Percentiles rank a stretch among this genome's conserved stretches.
These are phyloP conservation scores for Trichosporon faecale DNA, from an alignment of 1,284 basidiomycete species.

Conservation along the genomic window DNA sequence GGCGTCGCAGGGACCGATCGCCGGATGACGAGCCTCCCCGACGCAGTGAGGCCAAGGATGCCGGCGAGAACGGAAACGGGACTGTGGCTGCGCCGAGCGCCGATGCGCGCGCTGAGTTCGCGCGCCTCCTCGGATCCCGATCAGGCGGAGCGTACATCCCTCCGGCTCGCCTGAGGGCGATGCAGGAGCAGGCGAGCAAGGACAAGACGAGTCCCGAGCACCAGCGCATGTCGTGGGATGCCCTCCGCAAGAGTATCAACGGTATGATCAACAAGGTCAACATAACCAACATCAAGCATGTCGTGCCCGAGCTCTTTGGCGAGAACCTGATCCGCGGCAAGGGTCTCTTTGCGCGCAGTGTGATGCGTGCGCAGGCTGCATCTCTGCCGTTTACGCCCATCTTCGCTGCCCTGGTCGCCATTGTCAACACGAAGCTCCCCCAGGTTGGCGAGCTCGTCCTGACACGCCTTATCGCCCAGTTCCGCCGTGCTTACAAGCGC, in stretches of 20 bases:
- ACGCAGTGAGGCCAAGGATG: conserved; percentile 35
- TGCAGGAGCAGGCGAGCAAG: conserved; percentile 76
- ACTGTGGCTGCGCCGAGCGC: conserved; percentile 29
- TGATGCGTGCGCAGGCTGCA: conserved; percentile 96
- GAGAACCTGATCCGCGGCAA: conserved; percentile 89
- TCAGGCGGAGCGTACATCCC: conserved; percentile 97
- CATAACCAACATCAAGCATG: conserved; percentile 91
- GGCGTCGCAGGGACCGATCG: conserved; percentile 30
- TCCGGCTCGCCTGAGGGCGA: conserved; percentile 82
- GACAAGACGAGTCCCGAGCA: conserved; percentile 91
- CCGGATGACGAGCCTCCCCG: not conserved
- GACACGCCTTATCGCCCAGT: conserved; percentile 87
- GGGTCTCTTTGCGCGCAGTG: conserved; percentile 82
- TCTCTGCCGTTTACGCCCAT: conserved; percentile 98
- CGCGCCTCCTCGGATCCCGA: conserved; percentile 67
- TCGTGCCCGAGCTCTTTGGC: conserved; percentile 87
- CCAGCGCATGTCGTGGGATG: conserved; percentile 96
- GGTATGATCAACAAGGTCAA: conserved; percentile 98
- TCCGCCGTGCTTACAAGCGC: conserved; percentile 88
- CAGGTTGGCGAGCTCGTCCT: conserved; percentile 92
- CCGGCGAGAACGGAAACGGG: conserved; percentile 54
- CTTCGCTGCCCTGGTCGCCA: conserved; percentile 88
- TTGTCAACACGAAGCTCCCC: conserved; percentile 96
- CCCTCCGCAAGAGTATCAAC: conserved; percentile 93
- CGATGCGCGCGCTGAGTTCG: conserved; percentile 70